Evolutionary conservation across 1,139 yeast species (phyloP).

Genomic region (Blastobotrys illinoisensis): DNA sequence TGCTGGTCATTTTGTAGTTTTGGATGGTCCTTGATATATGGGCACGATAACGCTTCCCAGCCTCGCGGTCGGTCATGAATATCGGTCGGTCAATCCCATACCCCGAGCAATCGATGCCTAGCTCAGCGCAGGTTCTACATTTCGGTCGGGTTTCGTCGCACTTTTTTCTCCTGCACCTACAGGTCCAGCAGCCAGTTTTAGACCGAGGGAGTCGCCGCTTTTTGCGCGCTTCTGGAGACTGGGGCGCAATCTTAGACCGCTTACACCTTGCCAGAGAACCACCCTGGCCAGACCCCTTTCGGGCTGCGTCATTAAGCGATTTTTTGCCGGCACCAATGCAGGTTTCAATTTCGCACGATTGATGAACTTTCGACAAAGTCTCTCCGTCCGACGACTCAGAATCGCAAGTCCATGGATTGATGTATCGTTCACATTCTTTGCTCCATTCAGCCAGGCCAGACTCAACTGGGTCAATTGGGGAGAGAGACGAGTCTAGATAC

Average conservation of each 20-base stretch:
- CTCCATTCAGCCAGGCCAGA: not conserved
- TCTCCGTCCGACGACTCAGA: not conserved
- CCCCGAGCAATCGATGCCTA: slow-evolving; percentile 39
- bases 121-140: slow-evolving; percentile 20
- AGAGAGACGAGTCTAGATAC: not conserved
- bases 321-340: not conserved
- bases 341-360: not conserved
- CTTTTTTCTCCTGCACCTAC: slow-evolving; percentile 67
- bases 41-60: slow-evolving; percentile 10
- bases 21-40: slow-evolving; percentile 9
- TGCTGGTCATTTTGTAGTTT: not conserved
- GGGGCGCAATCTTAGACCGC: not conserved
- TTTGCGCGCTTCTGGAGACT: not conserved
- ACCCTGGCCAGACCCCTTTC: not conserved
- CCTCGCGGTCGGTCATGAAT: slow-evolving; percentile 40
- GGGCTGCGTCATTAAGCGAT: not conserved
- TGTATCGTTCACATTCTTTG: not conserved
- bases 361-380: not conserved
- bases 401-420: not conserved
- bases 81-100: slow-evolving; percentile 40
- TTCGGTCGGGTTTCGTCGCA: slow-evolving; percentile 73
- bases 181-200: slow-evolving; percentile 47
- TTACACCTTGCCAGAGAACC: not conserved
- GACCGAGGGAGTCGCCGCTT: slow-evolving; percentile 13
- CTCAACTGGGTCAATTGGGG: no score